phyloP scores from a whole-genome alignment of 176 grass and related monocot genomes.

The Cenchrus americanus region DNA sequence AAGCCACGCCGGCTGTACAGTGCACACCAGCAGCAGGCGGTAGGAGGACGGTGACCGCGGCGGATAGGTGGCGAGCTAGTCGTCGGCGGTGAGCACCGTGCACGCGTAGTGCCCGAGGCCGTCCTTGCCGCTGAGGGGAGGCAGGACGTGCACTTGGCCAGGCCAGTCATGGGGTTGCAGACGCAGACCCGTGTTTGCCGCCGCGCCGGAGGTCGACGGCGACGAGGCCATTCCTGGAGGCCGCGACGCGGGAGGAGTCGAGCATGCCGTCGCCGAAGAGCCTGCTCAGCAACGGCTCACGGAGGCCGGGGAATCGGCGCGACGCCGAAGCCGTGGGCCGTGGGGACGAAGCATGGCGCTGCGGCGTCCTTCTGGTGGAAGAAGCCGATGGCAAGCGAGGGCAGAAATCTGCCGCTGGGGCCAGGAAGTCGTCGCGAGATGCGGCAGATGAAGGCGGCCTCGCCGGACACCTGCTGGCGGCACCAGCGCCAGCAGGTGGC shows the following conservation, averaged over 20 bases:
- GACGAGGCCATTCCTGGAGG: not conserved
- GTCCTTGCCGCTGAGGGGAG: not conserved
- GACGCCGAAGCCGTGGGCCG: not conserved
- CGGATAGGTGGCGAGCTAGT: not conserved
- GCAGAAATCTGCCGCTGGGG: not conserved
- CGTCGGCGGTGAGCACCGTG: conserved; percentile 2
- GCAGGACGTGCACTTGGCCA: not conserved
- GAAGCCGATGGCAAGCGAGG: not conserved
- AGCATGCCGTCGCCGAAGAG: not conserved
- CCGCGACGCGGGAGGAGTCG: not conserved
- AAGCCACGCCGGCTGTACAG: conserved; percentile 4
- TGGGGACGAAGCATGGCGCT: not conserved
- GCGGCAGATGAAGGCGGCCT: not conserved
- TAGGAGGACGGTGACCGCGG: not conserved
- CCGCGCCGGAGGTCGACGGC: not conserved
- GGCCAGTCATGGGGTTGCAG: not conserved
- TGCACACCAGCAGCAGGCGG: not conserved
- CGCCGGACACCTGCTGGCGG: not conserved
- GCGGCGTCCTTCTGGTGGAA: not conserved
- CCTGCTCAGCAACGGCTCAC: too few species aligned
- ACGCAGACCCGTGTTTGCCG: not conserved
- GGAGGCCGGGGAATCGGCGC: not conserved
- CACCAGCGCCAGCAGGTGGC: not conserved
- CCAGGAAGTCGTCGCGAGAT: not conserved
- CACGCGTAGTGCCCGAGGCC: not conserved